Evolutionary conservation across 148 eudicot genomes (phyloP).

Genomic region (Rheum nobile): DNA sequence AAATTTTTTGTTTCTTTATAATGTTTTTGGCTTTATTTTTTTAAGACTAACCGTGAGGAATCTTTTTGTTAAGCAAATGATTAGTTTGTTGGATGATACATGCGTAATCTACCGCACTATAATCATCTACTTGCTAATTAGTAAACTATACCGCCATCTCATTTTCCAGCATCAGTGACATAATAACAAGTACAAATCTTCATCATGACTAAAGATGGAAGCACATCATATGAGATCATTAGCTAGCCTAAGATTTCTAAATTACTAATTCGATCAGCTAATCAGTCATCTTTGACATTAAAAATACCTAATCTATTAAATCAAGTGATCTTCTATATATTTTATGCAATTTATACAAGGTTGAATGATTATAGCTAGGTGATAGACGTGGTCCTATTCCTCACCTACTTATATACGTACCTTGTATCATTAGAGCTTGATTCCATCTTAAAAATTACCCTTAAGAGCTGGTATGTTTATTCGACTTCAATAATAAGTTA

Average conservation of each 20-base stretch:
- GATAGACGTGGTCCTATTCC: not conserved
- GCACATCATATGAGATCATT: not conserved
- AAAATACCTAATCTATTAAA: not conserved
- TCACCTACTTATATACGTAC: not conserved
- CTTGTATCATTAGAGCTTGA: not conserved
- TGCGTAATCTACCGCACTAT: not conserved
- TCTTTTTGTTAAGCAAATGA: not conserved
- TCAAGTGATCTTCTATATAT: not conserved
- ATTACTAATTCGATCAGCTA: not conserved
- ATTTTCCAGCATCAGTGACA: not conserved
- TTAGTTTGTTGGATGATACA: not conserved
- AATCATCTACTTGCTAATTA: not conserved
- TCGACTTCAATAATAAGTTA: not conserved
- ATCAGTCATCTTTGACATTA: not conserved
- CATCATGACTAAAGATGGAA: conserved; percentile 6
- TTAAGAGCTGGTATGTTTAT: too few species aligned
- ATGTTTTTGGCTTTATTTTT: too few species aligned
- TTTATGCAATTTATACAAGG: not conserved
- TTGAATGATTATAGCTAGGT: not conserved
- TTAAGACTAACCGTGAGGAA: not conserved
- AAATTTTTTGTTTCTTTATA: too few species aligned
- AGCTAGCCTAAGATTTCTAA: not conserved
- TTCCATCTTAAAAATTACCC: not conserved
- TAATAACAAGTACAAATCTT: not conserved
- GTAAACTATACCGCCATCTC: not conserved